These are phyloP conservation scores for Fraxinus sp. DNA, from an alignment of 305 asterid genomes.

Conservation along the genomic window DNA sequence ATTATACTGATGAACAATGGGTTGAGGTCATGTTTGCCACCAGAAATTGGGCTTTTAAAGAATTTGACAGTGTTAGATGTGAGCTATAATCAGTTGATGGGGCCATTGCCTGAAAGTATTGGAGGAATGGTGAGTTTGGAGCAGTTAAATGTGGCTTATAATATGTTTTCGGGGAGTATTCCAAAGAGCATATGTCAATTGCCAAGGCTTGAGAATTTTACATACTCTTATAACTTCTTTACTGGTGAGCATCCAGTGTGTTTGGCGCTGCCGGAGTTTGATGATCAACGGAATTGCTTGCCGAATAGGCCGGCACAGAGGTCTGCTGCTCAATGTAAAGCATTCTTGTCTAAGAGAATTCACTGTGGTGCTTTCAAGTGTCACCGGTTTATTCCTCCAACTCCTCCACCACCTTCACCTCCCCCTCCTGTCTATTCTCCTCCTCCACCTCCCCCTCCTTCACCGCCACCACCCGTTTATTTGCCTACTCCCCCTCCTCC, in stretches of 20 bases:
- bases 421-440: slow-evolving; percentile 26
- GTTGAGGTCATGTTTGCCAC: slow-evolving; percentile 72
- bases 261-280: slow-evolving; percentile 49
- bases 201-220: slow-evolving; percentile 61
- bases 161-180: slow-evolving; percentile 50
- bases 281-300: slow-evolving; percentile 68
- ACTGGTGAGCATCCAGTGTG: slow-evolving; percentile 69
- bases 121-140: slow-evolving; percentile 69
- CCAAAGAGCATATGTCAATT: slow-evolving; percentile 54
- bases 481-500: slow-evolving; percentile 23
- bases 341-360: slow-evolving; percentile 46
- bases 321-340: slow-evolving; percentile 46
- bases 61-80: slow-evolving; percentile 63
- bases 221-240: slow-evolving; percentile 59
- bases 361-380: slow-evolving; percentile 68
- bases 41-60: slow-evolving; percentile 59
- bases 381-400: slow-evolving; percentile 36
- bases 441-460: slow-evolving; percentile 20
- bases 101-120: slow-evolving; percentile 56
- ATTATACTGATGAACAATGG: slow-evolving; percentile 63
- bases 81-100: slow-evolving; percentile 58
- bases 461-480: slow-evolving; percentile 28
- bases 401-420: slow-evolving; percentile 17
- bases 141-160: slow-evolving; percentile 71
- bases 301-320: slow-evolving; percentile 54